phyloP scores from a whole-genome alignment of 495 filamentous ascomycete species.

The Terfezia boudieri region DNA sequence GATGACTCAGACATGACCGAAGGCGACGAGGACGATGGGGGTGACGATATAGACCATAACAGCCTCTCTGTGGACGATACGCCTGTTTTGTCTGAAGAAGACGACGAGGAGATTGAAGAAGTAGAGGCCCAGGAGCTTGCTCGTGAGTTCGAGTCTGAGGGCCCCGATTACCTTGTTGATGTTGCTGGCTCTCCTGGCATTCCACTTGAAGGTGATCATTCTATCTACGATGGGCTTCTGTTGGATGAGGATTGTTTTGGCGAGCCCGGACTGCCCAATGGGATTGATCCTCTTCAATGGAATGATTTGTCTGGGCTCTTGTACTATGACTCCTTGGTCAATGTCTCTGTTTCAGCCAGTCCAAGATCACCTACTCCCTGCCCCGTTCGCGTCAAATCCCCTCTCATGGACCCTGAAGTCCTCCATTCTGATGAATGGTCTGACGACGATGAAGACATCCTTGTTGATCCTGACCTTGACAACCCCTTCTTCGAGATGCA shows the following conservation, averaged over 20 bases:
- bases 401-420: background rate
- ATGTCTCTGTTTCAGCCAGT: slow-evolving; percentile 13
- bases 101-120: background rate
- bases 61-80: background rate
- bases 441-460: slow-evolving; percentile 5
- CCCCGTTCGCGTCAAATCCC: slow-evolving; percentile 10
- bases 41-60: background rate
- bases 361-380: slow-evolving; percentile 10
- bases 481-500: slow-evolving; percentile 14
- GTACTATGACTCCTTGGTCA: slow-evolving; percentile 6
- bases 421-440: slow-evolving; percentile 3
- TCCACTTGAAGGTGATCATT: background rate
- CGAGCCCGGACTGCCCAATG: background rate
- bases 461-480: slow-evolving; percentile 9
- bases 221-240: background rate
- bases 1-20: background rate
- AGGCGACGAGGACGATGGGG: background rate
- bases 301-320: background rate
- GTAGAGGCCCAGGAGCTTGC: background rate
- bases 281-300: background rate
- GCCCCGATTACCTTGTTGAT: background rate
- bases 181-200: background rate
- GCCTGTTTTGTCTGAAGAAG: background rate
- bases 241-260: background rate
- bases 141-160: background rate